Base-by-base conservation (phyloP, 371 early-diverging fungal species). In the Mortierella sp. region DNA sequence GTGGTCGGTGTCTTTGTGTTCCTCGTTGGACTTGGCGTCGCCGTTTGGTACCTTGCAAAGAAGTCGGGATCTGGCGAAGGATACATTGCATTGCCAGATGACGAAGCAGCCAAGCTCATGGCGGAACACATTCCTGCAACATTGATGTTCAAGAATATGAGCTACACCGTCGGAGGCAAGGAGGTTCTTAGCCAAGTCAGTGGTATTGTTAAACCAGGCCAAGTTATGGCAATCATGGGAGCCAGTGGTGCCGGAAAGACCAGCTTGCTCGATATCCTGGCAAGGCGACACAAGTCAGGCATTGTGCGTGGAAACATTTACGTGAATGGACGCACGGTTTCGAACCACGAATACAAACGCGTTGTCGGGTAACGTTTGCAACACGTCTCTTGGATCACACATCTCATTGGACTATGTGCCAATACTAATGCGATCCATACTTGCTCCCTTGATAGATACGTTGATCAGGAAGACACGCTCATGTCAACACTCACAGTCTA, bases 381-480 rank as follows among this genome's bases (percentile, higher is more conserved):
- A n/a, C n/a, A n/a, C n/a, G n/a, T n/a, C n/a, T n/a, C n/a, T n/a
- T n/a, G n/a, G n/a, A n/a, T n/a, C n/a, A n/a, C n/a, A n/a, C n/a
- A n/a, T n/a, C n/a, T n/a, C n/a, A n/a, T n/a, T n/a, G n/a, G n/a
- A n/a, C n/a, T n/a, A n/a, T n/a, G n/a, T n/a, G n/a, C n/a, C n/a
- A n/a, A n/a, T n/a, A n/a, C n/a, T n/a, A n/a, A n/a, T n/a, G n/a
- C n/a, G n/a, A n/a, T n/a, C n/a, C n/a, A 14, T 21, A 47, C n/a
- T 39, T 16, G 22, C 44, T 48, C 29, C 17, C 4, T n/a, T 22
- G 12, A 9, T 52, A 68, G 72, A n/a, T 96, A 88, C 80, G 96
- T 96, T 0, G 94, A 95, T 71, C 98, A 97, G 71, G 96, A 96
- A 58, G 96, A 96, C 71, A 85, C 90, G 2, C 79, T 95, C 28